Conservation (phyloP, 2,329 filamentous ascomycete genomes). For the Ustilaginoidea virens region DNA sequence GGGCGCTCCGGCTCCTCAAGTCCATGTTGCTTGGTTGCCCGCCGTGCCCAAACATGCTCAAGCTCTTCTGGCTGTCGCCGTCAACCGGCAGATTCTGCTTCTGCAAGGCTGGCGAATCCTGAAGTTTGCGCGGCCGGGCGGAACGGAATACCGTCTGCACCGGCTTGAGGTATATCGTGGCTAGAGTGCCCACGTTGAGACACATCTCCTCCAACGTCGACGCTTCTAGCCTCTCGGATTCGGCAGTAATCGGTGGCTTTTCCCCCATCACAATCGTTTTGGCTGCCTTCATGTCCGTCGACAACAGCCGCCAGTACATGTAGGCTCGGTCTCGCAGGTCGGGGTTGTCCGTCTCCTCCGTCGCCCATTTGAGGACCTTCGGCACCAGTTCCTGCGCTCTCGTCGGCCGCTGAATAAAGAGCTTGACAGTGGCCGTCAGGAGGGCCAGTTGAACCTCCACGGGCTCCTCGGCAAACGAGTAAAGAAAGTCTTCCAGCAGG, state of each 20-base stretch:
- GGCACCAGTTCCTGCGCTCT: conserved; percentile 89
- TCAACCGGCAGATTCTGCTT: conserved; percentile 43
- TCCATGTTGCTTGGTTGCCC: conserved; percentile 36
- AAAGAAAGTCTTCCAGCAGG: conserved; percentile 85
- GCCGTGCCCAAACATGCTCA: conserved; percentile 40
- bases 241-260: conserved; percentile 90
- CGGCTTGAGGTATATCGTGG: conserved; percentile 94
- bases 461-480: conserved; percentile 84
- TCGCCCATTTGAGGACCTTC: conserved; percentile 94
- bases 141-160: conserved; percentile 93
- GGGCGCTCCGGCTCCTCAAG: conserved; percentile 20
- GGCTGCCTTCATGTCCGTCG: conserved; percentile 76
- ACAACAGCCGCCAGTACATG: conserved; percentile 98
- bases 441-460: conserved; percentile 91
- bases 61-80: conserved; percentile 40
- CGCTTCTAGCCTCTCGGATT: conserved; percentile 86
- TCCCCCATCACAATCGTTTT: conserved; percentile 91
- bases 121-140: conserved; percentile 63
- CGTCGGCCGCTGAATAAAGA: conserved; percentile 93
- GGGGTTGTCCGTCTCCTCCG: conserved; percentile 97
- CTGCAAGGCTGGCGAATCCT: conserved; percentile 77
- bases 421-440: conserved; percentile 88
- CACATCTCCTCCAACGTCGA: conserved; percentile 93
- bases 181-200: conserved; percentile 85
- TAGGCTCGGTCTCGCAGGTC: conserved; percentile 91